These are phyloP conservation scores for Diaporthe capsici DNA, from an alignment of 2,329 filamentous ascomycete species.

Conservation along the genomic window DNA sequence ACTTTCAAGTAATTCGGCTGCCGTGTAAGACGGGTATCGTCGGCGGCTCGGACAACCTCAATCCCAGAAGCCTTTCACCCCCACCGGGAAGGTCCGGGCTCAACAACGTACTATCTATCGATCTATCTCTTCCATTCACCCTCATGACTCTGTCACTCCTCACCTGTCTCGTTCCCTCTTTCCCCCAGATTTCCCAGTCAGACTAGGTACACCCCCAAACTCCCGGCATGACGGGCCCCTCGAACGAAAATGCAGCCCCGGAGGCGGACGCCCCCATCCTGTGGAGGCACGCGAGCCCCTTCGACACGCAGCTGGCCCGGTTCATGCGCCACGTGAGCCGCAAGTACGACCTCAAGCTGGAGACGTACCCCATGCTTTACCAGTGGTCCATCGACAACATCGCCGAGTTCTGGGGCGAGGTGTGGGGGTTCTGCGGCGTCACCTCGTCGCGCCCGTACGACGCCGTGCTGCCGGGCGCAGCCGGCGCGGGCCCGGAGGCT, in stretches of 20 bases:
- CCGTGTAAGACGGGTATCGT: slow-evolving; percentile 22
- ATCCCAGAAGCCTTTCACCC: slow-evolving; percentile 1
- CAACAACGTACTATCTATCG: slow-evolving; percentile 15
- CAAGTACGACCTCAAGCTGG: slow-evolving; percentile 74
- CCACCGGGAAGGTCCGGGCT: slow-evolving; percentile 28
- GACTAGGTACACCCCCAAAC: too few relatives aligned
- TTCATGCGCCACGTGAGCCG: slow-evolving; percentile 80
- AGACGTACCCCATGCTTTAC: slow-evolving; percentile 82
- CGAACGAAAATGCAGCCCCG: neutral
- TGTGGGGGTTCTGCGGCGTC: slow-evolving; percentile 87
- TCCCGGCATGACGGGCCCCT: slow-evolving; percentile 19
- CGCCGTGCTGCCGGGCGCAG: slow-evolving; percentile 60
- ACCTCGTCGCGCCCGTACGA: slow-evolving; percentile 75
- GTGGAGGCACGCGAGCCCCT: slow-evolving; percentile 79
- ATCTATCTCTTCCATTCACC: neutral
- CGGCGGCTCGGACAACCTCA: slow-evolving; percentile 30
- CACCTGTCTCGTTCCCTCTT: neutral
- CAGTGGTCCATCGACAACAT: slow-evolving; percentile 87
- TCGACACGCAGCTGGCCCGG: slow-evolving; percentile 77
- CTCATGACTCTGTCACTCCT: neutral
- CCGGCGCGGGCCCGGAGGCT: slow-evolving; percentile 74
- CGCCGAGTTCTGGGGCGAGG: slow-evolving; percentile 84
- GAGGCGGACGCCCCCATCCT: slow-evolving; percentile 54
- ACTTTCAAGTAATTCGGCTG: neutral
- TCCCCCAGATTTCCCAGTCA: too few relatives aligned